Conservation (phyloP, 148 eudicot species). For the Selenicereus undatus region DNA sequence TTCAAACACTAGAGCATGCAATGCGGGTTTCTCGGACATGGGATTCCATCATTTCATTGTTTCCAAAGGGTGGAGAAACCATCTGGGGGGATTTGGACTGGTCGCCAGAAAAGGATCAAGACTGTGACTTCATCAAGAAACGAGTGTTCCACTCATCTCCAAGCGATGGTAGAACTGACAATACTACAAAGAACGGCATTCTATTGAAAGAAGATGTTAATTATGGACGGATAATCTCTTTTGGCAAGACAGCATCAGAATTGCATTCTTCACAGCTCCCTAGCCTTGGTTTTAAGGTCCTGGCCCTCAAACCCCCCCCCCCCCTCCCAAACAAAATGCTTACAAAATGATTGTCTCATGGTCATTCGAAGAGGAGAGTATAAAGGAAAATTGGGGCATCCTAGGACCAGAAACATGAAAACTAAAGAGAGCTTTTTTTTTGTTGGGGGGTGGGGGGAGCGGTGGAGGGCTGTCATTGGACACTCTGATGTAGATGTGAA, state of each 20-base stretch:
- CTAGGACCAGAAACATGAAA: background rate
- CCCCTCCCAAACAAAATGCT: no score
- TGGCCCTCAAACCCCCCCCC: no score
- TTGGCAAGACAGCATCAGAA: constrained; percentile 50
- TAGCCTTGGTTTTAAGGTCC: constrained; percentile 36
- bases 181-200: constrained; percentile 24
- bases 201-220: constrained; percentile 30
- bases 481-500: background rate
- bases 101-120: constrained; percentile 54
- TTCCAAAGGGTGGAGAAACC: constrained; percentile 69
- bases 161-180: constrained; percentile 22
- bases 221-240: constrained; percentile 58
- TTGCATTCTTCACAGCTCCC: constrained; percentile 44
- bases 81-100: constrained; percentile 66
- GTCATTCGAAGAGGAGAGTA: no score
- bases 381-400: no score
- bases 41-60: constrained; percentile 55
- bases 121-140: constrained; percentile 34
- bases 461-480: background rate
- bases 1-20: constrained; percentile 54
- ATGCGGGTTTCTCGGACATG: constrained; percentile 60
- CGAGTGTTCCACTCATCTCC: constrained; percentile 13
- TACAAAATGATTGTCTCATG: background rate
- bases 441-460: no score
- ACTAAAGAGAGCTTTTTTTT: no score